These are phyloP conservation scores for Saccharomycopsis javanensis DNA, from an alignment of 805 yeast genomes.

Conservation along the genomic window DNA sequence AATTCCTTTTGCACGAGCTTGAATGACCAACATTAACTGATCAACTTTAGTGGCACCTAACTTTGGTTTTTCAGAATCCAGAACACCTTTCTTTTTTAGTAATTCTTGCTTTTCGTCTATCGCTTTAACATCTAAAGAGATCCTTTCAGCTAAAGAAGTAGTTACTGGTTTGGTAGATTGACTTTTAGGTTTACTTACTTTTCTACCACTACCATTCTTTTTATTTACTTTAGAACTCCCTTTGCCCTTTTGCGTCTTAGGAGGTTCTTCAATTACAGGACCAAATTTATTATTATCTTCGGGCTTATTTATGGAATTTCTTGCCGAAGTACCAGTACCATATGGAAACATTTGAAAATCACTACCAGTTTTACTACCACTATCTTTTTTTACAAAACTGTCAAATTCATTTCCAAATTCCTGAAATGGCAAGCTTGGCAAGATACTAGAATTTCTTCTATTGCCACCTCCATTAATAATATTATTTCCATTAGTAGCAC, in stretches of 20 bases:
- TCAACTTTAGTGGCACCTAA: conserved; percentile 86
- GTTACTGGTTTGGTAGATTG: neutral
- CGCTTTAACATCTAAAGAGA: neutral
- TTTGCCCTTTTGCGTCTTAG: neutral
- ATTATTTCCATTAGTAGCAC: conserved; percentile 19
- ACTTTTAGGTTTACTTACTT: neutral
- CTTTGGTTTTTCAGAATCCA: conserved; percentile 32
- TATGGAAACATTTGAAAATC: conserved; percentile 8
- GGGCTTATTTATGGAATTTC: neutral
- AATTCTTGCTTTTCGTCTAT: conserved; percentile 1
- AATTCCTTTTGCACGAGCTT: conserved; percentile 73
- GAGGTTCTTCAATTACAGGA: neutral
- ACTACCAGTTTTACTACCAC: conserved; percentile 19
- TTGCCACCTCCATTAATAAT: conserved; percentile 20
- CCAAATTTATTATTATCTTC: neutral
- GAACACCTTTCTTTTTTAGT: neutral
- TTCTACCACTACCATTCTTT: neutral
- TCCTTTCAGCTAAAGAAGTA: neutral
- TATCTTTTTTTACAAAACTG: conserved; percentile 29
- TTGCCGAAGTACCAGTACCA: neutral
- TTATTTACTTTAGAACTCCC: neutral
- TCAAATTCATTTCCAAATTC: conserved; percentile 27
- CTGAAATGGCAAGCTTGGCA: conserved; percentile 25
- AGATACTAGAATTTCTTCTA: conserved; percentile 24
- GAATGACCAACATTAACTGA: conserved; percentile 82